These are phyloP conservation scores for Fusarium staphyleae DNA, from an alignment of 2,329 filamentous ascomycete species.

Conservation along the genomic window DNA sequence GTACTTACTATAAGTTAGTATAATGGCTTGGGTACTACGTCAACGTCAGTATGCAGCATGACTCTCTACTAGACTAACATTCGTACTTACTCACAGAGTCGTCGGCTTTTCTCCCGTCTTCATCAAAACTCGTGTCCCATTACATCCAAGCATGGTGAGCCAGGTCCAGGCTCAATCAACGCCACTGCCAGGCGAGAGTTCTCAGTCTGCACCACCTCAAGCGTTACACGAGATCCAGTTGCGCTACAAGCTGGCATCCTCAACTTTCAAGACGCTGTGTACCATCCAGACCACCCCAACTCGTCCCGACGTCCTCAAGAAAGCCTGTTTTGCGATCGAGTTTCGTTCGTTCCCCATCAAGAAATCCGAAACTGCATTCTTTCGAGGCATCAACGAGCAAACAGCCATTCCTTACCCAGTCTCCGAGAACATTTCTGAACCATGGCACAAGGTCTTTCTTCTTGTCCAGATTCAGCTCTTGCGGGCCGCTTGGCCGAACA, in stretches of 20 bases:
- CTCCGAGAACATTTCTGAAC: conserved; percentile 56
- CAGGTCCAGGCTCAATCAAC: neutral
- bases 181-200: neutral
- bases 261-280: conserved; percentile 45
- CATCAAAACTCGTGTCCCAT: neutral
- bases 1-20: too few species aligned
- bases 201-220: neutral
- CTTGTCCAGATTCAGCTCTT: conserved; percentile 76
- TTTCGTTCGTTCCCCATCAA: conserved; percentile 49
- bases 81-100: neutral
- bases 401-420: conserved; percentile 50
- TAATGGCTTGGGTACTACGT: neutral
- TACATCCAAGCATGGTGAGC: neutral
- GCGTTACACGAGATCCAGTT: conserved; percentile 42
- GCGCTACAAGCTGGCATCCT: conserved; percentile 45
- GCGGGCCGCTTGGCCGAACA: conserved; percentile 65
- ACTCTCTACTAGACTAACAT: neutral
- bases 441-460: conserved; percentile 78
- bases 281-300: conserved; percentile 39
- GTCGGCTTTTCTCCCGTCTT: neutral
- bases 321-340: conserved; percentile 49
- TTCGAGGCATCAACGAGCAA: conserved; percentile 50
- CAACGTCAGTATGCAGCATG: too few species aligned
- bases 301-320: conserved; percentile 47
- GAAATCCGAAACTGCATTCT: conserved; percentile 46